Evolutionary conservation across 192 early-diverging fungal species (phyloP).

Genomic region (Mortierella alpina): DNA sequence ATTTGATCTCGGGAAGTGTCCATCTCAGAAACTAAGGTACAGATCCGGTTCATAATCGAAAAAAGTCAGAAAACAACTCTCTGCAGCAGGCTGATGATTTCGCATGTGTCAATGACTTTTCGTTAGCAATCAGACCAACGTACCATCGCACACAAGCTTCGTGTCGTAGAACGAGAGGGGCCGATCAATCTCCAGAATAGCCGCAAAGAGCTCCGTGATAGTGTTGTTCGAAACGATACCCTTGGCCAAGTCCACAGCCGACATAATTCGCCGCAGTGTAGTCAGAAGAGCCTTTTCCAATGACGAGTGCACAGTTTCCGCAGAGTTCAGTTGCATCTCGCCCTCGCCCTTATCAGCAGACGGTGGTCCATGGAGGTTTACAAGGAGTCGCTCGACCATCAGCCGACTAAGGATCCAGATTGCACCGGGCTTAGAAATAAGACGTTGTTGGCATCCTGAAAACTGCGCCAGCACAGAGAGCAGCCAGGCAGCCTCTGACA

Average conservation of each 20-base stretch:
- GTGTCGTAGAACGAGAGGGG: slow-evolving; percentile 22
- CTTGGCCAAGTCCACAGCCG: slow-evolving; percentile 17
- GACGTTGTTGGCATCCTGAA: slow-evolving; percentile 19
- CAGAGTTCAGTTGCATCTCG: not conserved
- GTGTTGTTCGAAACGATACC: slow-evolving; percentile 37
- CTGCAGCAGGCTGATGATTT: no score
- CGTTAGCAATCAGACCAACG: not conserved
- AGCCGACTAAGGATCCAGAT: slow-evolving; percentile 43
- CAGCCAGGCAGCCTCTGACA: slow-evolving; percentile 16
- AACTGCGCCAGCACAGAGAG: slow-evolving; percentile 17
- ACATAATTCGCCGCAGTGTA: slow-evolving; percentile 10
- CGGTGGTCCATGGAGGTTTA: not conserved
- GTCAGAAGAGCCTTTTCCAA: slow-evolving; percentile 26
- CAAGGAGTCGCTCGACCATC: slow-evolving; percentile 44
- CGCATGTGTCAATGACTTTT: no score
- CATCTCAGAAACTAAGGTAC: not conserved
- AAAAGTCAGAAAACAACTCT: not conserved
- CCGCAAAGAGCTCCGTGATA: slow-evolving; percentile 39
- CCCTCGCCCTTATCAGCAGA: not conserved
- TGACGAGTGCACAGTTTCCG: not conserved
- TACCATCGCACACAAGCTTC: slow-evolving; percentile 13
- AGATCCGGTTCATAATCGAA: not conserved
- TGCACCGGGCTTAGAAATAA: slow-evolving; percentile 30
- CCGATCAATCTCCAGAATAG: slow-evolving; percentile 32
- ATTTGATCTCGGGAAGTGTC: not conserved